Evolutionary conservation across 108 stramenopile species (phyloP), one percentile per base, ranked within the genome.

Genomic region (Skeletonema menzelii): DNA sequence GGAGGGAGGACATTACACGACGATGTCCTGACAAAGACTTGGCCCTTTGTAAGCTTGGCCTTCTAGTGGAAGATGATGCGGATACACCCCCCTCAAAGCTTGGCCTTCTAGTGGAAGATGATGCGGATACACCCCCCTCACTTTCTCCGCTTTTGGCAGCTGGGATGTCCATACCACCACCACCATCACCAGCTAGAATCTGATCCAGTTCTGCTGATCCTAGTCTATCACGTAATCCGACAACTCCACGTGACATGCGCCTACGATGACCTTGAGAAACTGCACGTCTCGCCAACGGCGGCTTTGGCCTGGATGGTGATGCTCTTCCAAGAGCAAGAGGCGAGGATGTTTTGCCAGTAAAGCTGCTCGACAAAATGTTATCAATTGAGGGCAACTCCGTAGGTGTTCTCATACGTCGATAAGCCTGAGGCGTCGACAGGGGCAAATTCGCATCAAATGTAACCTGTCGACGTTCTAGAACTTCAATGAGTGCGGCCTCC

Each of bases 401-500:
- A 2, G 40, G 4, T n/a, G 40, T 42, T 4, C 40, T 11, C 40
- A n/a, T 42, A 2, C 40, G 35, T 14, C 22, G 56, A 26, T n/a
- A n/a, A n/a, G n/a, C n/a, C n/a, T 27, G 56, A 56, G 57, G 57
- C 12, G 57, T 14, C 27, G 57, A 8, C 56, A 11, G 1, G 11
- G 57, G 57, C 20, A 58, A 58, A 56, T 12, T 20, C 11, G 62
- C 65, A 15, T 42, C 15, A 63, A 69, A 77, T 27, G 40, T 57
- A 27, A 72, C 67, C n/a, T 80, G 79, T 14, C 79, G 79, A 17
- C 79, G 71, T 65, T 80, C 79, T 2, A 80, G 67, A 14, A 80
- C 67, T 30, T 73, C 79, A 6, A 72, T 55, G 19, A 80, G 79
- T 11, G 79, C 79, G 17, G 71, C 40, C 61, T 80, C 79, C 4